Percentiles rank a stretch among this genome's conserved stretches.
phyloP scores from a whole-genome alignment of 2,329 filamentous ascomycete genomes.

The Spiromastix sp. region DNA sequence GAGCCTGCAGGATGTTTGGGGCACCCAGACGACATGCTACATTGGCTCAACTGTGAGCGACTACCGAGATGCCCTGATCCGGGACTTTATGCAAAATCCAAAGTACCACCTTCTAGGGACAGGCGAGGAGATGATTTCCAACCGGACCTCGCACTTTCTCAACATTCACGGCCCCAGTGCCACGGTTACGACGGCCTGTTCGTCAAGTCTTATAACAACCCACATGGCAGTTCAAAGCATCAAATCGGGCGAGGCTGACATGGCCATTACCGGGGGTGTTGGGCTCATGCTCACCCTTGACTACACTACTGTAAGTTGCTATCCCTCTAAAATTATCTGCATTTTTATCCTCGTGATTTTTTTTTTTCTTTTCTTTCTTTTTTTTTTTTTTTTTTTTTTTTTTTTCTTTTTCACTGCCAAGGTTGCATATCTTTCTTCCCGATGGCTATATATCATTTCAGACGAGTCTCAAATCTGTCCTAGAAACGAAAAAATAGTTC shows the following conservation, averaged over 20 bases:
- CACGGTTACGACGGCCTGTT: conserved; percentile 39
- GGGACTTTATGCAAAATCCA: conserved; percentile 5
- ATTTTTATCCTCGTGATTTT: no score
- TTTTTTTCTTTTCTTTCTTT: no score
- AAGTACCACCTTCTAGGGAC: conserved; percentile 18
- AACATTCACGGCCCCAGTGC: conserved; percentile 31
- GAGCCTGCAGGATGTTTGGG: conserved; percentile 4
- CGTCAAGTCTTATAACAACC: conserved; percentile 29
- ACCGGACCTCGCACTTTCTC: conserved; percentile 32
- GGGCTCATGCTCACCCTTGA: conserved; percentile 30
- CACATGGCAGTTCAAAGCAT: conserved; percentile 24
- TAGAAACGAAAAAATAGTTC: background rate
- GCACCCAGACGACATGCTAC: conserved; percentile 7
- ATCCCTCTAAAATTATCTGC: no score
- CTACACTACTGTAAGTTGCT: no score
- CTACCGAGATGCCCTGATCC: conserved; percentile 8
- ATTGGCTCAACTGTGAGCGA: conserved; percentile 4
- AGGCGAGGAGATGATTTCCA: conserved; percentile 28
- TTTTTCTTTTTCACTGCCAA: no score
- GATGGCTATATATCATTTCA: no score
- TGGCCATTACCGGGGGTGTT: conserved; percentile 17
- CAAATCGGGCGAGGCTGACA: conserved; percentile 12
- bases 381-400: no score
- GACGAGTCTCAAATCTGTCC: no score
- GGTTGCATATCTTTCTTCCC: no score